Evolutionary conservation across 1,284 basidiomycete genomes (phyloP).

Genomic region (Microbotryum scabiosae): DNA sequence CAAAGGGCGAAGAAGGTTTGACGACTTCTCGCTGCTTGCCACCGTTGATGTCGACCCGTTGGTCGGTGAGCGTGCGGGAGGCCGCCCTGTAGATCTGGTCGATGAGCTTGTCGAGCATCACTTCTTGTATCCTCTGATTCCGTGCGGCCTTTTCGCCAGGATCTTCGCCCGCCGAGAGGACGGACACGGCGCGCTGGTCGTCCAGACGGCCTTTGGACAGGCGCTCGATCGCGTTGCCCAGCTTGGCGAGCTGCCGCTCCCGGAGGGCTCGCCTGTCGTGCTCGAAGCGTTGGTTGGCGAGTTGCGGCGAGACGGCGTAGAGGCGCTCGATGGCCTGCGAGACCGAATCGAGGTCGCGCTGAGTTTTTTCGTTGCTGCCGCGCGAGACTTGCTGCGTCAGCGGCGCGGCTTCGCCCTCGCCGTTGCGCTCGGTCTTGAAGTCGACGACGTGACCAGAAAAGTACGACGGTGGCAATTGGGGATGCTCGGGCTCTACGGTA

Average conservation of each 20-base stretch:
- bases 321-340: slow-evolving; percentile 76
- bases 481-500: not conserved
- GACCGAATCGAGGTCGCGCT: slow-evolving; percentile 69
- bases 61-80: slow-evolving; percentile 55
- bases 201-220: slow-evolving; percentile 36
- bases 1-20: not conserved
- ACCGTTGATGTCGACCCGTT: slow-evolving; percentile 48
- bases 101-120: slow-evolving; percentile 55
- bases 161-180: slow-evolving; percentile 19
- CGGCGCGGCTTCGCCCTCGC: not conserved
- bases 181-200: slow-evolving; percentile 36
- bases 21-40: slow-evolving; percentile 10
- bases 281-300: slow-evolving; percentile 77
- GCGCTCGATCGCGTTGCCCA: slow-evolving; percentile 35
- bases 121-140: slow-evolving; percentile 1
- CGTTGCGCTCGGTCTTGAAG: not conserved
- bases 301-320: slow-evolving; percentile 68
- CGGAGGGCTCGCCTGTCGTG: slow-evolving; percentile 23
- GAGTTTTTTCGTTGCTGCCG: slow-evolving; percentile 55
- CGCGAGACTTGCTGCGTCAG: slow-evolving; percentile 9
- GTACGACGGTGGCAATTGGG: slow-evolving; percentile 23
- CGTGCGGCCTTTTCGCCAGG: slow-evolving; percentile 46
- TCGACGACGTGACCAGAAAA: not conserved
- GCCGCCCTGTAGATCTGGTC: slow-evolving; percentile 63
- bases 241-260: slow-evolving; percentile 32